Percentiles rank a stretch among this genome's conserved stretches.
Conservation (phyloP, 768 basidiomycete species). For the Tephrocybe rancida region DNA sequence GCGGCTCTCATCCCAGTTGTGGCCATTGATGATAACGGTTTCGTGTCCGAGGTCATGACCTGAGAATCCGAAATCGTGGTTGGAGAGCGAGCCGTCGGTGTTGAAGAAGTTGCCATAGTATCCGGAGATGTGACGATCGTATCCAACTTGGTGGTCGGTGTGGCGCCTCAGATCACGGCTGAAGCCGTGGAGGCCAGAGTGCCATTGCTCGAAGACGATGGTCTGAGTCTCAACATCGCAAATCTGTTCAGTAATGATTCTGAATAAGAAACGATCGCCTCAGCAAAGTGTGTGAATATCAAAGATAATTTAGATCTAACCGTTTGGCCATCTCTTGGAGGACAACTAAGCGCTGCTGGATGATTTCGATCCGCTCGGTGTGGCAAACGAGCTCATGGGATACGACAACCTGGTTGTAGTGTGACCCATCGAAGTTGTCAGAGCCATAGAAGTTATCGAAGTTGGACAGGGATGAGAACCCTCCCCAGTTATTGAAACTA, state of each 20-base stretch:
- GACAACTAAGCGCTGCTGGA: constrained; percentile 48
- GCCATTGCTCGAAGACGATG: constrained; percentile 46
- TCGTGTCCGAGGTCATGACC: constrained; percentile 39
- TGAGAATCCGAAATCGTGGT: constrained; percentile 41
- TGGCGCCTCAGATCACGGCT: constrained; percentile 40
- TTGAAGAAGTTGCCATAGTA: constrained; percentile 36
- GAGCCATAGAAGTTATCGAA: constrained; percentile 51
- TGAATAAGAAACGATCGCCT: constrained; percentile 14
- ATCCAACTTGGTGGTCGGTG: constrained; percentile 40
- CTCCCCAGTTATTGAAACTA: constrained; percentile 41
- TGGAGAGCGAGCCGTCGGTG: constrained; percentile 38
- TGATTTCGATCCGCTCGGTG: constrained; percentile 36
- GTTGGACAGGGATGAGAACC: constrained; percentile 33
- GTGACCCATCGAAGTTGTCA: constrained; percentile 42
- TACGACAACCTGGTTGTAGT: constrained; percentile 34
- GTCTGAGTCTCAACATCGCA: constrained; percentile 54
- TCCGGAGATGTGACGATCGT: constrained; percentile 35
- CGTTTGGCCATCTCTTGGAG: constrained; percentile 49
- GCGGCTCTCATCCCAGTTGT: constrained; percentile 39
- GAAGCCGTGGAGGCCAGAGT: constrained; percentile 41
- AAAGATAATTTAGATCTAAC: constrained; percentile 20
- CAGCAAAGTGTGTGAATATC: neutral
- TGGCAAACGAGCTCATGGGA: constrained; percentile 42
- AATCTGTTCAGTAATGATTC: constrained; percentile 47
- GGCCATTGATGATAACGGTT: constrained; percentile 36